phyloP scores from a whole-genome alignment of 2,329 filamentous ascomycete genomes.

The Xylariaceae sp. region DNA sequence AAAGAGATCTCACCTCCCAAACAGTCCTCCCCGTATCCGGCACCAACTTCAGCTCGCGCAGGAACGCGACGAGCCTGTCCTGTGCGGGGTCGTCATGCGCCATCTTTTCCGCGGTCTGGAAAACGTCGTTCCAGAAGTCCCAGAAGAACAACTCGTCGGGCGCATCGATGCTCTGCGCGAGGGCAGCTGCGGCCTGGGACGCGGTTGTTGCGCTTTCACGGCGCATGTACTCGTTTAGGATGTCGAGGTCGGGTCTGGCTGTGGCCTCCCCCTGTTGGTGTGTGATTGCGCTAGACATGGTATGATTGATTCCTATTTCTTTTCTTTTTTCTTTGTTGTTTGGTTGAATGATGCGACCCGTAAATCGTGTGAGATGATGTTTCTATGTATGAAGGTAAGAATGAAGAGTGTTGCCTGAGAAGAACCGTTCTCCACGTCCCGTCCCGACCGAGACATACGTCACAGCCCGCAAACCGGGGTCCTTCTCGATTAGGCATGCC shows the following conservation, averaged over 20 bases:
- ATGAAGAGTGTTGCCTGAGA: too few species aligned
- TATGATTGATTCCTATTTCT: background rate
- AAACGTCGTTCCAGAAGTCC: slow-evolving; percentile 24
- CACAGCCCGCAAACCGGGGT: too few species aligned
- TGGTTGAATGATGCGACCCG: too few species aligned
- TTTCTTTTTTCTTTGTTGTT: too few species aligned
- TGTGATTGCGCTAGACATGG: slow-evolving; percentile 9
- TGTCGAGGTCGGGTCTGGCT: slow-evolving; percentile 16
- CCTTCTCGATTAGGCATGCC: too few species aligned
- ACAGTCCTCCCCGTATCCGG: slow-evolving; percentile 24
- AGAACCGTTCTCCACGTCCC: too few species aligned
- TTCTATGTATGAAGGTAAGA: too few species aligned
- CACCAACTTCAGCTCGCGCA: slow-evolving; percentile 26
- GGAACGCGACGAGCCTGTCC: slow-evolving; percentile 26
- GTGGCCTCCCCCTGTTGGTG: slow-evolving; percentile 10
- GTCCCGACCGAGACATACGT: too few species aligned
- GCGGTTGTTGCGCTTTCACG: slow-evolving; percentile 11
- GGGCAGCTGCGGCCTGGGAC: slow-evolving; percentile 14
- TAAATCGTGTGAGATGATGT: too few species aligned
- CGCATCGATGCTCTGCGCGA: slow-evolving; percentile 16
- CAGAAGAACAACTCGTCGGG: slow-evolving; percentile 25
- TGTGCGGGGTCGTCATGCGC: slow-evolving; percentile 24
- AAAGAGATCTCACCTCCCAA: slow-evolving; percentile 29
- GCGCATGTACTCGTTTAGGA: slow-evolving; percentile 23
- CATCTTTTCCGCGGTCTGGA: slow-evolving; percentile 25